phyloP scores from a whole-genome alignment of 345 rosid genomes.

The Stellera chamaejasme region DNA sequence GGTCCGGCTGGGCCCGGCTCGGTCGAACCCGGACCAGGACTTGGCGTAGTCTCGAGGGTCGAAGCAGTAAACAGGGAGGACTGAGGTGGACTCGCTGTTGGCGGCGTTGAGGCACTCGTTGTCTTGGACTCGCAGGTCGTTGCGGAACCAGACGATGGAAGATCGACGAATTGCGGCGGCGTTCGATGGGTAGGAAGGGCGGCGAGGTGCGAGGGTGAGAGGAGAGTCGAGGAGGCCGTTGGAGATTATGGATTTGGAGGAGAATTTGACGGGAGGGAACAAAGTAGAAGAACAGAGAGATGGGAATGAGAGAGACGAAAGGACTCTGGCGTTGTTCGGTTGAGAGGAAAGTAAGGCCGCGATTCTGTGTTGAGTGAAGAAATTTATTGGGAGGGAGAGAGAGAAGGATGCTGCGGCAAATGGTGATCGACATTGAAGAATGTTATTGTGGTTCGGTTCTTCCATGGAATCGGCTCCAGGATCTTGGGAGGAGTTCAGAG shows the following conservation, averaged over 20 bases:
- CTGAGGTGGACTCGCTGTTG: conserved; percentile 63
- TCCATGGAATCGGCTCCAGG: conserved; percentile 32
- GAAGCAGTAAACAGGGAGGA: conserved; percentile 81
- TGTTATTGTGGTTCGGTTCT: conserved; percentile 10
- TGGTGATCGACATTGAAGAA: conserved; percentile 32
- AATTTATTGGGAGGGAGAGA: conserved; percentile 29
- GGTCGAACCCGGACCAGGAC: conserved; percentile 71
- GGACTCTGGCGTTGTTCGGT: conserved; percentile 53
- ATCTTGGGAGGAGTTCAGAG: conserved; percentile 16
- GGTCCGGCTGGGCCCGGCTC: conserved; percentile 73
- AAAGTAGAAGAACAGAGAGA: conserved; percentile 26
- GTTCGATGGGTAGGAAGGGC: conserved; percentile 69
- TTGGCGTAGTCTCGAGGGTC: conserved; percentile 83
- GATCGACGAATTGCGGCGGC: conserved; percentile 74
- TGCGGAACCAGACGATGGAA: conserved; percentile 79
- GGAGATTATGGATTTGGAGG: conserved; percentile 67
- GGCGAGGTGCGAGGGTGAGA: conserved; percentile 71
- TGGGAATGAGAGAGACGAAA: conserved; percentile 27
- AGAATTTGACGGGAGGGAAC: conserved; percentile 27
- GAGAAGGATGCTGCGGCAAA: conserved; percentile 63
- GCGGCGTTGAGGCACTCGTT: conserved; percentile 76
- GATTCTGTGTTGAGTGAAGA: conserved; percentile 46
- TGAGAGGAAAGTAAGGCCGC: conserved; percentile 27
- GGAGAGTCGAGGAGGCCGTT: conserved; percentile 66
- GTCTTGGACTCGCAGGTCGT: conserved; percentile 83